phyloP scores from a whole-genome alignment of 345 rosid genomes.

The Mallotus nudiflorus region DNA sequence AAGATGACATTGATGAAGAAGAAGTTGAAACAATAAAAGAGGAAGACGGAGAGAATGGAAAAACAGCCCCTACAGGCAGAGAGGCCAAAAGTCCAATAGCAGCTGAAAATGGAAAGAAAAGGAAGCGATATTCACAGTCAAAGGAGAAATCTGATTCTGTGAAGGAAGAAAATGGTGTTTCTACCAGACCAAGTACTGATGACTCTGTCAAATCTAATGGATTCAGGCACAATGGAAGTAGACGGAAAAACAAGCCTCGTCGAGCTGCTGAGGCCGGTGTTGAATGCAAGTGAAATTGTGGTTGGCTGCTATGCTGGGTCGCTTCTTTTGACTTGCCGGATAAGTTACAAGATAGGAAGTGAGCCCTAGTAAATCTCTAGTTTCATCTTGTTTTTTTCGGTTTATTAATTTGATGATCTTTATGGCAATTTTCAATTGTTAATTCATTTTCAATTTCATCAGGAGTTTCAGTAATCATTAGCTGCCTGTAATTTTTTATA shows the following conservation, averaged over 20 bases:
- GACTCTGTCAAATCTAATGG: conserved; percentile 59
- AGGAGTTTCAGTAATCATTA: conserved; percentile 35
- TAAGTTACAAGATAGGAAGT: conserved; percentile 25
- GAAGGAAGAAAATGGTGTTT: conserved; percentile 54
- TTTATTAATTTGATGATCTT: conserved; percentile 28
- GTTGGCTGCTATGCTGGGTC: conserved; percentile 21
- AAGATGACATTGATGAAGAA: conserved; percentile 58
- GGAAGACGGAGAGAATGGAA: conserved; percentile 53
- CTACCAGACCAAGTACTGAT: conserved; percentile 46
- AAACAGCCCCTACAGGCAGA: conserved; percentile 31
- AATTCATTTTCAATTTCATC: conserved; percentile 27
- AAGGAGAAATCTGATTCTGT: conserved; percentile 50
- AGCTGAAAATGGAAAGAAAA: conserved; percentile 61
- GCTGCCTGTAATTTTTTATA: conserved; percentile 45
- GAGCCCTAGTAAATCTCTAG: conserved; percentile 36
- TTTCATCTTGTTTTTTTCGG: conserved; percentile 21
- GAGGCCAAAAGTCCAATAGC: conserved; percentile 39
- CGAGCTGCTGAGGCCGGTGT: conserved; percentile 73
- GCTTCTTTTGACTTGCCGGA: conserved; percentile 25
- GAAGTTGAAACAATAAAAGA: conserved; percentile 50
- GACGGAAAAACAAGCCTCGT: conserved; percentile 71
- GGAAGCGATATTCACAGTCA: conserved; percentile 46
- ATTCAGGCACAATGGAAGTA: conserved; percentile 62
- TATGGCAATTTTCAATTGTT: conserved; percentile 29
- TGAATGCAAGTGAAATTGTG: conserved; percentile 51